Evolutionary conservation across 768 basidiomycete genomes (phyloP).

Genomic region (Mycena venus): DNA sequence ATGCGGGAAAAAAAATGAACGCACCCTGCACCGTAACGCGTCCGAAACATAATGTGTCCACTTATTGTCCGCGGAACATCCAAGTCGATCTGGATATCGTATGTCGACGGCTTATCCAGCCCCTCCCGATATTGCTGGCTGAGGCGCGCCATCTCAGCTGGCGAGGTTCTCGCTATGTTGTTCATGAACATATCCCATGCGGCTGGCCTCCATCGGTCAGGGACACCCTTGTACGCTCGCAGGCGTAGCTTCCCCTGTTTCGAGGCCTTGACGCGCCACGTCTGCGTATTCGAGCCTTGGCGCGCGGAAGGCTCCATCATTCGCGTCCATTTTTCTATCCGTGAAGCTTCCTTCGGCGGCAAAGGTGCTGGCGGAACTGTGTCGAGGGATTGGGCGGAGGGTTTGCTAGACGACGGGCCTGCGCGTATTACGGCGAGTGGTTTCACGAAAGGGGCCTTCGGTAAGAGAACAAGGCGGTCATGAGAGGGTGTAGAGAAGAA

Average conservation of each 20-base stretch:
- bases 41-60: slow-evolving; percentile 94
- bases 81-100: slow-evolving; percentile 97
- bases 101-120: slow-evolving; percentile 85
- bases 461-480: slow-evolving; percentile 85
- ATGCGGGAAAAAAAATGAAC: slow-evolving; percentile 45
- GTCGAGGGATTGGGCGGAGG: slow-evolving; percentile 60
- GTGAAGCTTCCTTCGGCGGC: slow-evolving; percentile 73
- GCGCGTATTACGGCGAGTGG: slow-evolving; percentile 62
- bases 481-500: slow-evolving; percentile 88
- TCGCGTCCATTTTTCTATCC: slow-evolving; percentile 94
- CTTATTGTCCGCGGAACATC: slow-evolving; percentile 97
- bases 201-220: slow-evolving; percentile 94
- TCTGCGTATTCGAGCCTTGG: slow-evolving; percentile 79
- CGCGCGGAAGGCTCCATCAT: slow-evolving; percentile 83
- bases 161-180: slow-evolving; percentile 60
- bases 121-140: slow-evolving; percentile 69
- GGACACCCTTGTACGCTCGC: slow-evolving; percentile 94
- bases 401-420: slow-evolving; percentile 60
- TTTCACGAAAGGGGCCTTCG: slow-evolving; percentile 72
- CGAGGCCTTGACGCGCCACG: slow-evolving; percentile 76
- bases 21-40: slow-evolving; percentile 95
- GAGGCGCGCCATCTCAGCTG: slow-evolving; percentile 58
- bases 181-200: slow-evolving; percentile 91
- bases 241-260: slow-evolving; percentile 79
- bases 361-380: slow-evolving; percentile 62